These are phyloP conservation scores for Phyllosticta capitalensis DNA, from an alignment of 2,329 filamentous ascomycete species.

Conservation along the genomic window DNA sequence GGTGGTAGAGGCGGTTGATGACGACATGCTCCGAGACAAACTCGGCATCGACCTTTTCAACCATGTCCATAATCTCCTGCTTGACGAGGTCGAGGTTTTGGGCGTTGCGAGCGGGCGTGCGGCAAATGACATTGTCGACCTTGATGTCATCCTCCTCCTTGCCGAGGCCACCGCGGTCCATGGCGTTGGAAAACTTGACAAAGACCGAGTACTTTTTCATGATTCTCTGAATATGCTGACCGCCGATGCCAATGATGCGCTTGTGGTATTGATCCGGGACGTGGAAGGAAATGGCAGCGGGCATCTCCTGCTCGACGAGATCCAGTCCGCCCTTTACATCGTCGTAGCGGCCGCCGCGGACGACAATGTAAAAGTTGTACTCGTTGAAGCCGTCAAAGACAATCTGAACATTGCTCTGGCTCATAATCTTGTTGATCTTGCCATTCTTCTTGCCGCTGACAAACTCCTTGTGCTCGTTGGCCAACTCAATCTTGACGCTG, in stretches of 20 bases:
- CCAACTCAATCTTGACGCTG: conserved; percentile 94
- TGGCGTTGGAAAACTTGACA: conserved; percentile 98
- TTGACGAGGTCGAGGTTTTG: conserved; percentile 96
- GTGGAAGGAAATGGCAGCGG: conserved; percentile 96
- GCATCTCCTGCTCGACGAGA: conserved; percentile 97
- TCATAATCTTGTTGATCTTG: conserved; percentile 99
- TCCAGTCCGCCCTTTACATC: conserved; percentile 87
- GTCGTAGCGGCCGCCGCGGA: conserved; percentile 84
- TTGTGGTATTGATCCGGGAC: conserved; percentile 99
- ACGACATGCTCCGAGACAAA: conserved; percentile 90
- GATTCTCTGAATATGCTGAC: conserved; percentile 96
- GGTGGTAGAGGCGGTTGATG: conserved; percentile 90
- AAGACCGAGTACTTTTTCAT: conserved; percentile 99
- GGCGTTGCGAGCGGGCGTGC: conserved; percentile 91
- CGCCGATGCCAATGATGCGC: conserved; percentile 96
- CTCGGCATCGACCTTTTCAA: conserved; percentile 93
- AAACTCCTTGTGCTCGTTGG: conserved; percentile 99
- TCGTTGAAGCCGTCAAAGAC: conserved; percentile 99
- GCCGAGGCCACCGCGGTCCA: conserved; percentile 89
- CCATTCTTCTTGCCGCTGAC: conserved; percentile 99
- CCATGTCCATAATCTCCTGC: conserved; percentile 99
- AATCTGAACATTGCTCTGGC: conserved; percentile 97
- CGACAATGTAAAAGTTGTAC: conserved; percentile 99
- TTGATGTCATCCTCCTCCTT: conserved; percentile 98
- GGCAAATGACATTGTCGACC: conserved; percentile 97